These are phyloP conservation scores for Scedosporium apiospermum DNA, from an alignment of 2,329 filamentous ascomycete species.

Conservation along the genomic window DNA sequence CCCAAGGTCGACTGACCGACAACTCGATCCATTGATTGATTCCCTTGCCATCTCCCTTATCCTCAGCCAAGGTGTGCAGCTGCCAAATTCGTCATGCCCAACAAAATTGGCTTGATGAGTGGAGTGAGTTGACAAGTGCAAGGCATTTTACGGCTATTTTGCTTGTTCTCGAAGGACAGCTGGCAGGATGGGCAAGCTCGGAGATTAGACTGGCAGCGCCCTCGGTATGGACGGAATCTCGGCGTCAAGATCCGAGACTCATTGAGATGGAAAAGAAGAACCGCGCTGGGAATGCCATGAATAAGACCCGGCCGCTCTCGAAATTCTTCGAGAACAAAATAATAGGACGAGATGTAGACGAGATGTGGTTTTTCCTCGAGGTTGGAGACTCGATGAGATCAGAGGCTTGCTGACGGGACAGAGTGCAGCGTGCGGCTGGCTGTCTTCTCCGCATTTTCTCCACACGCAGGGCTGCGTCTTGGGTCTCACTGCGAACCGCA, in stretches of 20 bases:
- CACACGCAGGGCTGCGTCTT: background rate
- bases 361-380: too few species aligned
- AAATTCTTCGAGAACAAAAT: background rate
- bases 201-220: background rate
- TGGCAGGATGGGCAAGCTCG: background rate
- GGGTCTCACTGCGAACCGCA: too few species aligned
- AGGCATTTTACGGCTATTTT: background rate
- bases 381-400: too few species aligned
- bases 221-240: background rate
- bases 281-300: too few species aligned
- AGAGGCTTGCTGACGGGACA: too few species aligned
- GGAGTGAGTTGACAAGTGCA: background rate
- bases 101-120: background rate
- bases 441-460: slow-evolving; percentile 1
- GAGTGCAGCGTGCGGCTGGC: background rate
- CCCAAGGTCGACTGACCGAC: too few species aligned
- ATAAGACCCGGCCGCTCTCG: background rate
- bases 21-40: too few species aligned
- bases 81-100: too few species aligned
- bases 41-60: too few species aligned
- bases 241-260: background rate
- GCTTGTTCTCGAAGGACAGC: background rate
- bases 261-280: background rate
- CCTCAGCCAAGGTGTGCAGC: too few species aligned
- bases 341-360: too few species aligned